Evolutionary conservation across 2,329 filamentous ascomycete genomes (phyloP).

Genomic region (Penicillium sp.): DNA sequence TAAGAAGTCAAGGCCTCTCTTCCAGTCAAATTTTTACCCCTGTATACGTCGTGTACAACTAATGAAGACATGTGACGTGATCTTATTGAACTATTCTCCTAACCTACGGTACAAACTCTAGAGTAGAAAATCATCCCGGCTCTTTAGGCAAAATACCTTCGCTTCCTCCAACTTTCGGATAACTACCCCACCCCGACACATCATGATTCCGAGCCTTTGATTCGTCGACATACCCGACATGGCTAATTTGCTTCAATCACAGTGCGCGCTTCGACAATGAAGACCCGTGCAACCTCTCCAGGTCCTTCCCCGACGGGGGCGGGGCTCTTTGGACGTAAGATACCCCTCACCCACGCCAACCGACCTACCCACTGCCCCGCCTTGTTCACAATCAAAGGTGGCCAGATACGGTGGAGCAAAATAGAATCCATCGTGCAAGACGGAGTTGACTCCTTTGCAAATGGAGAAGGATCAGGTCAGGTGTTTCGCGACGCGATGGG

Average conservation of each 20-base stretch:
- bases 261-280: neutral
- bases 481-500: neutral
- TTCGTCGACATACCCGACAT: slow-evolving; percentile 10
- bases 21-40: neutral
- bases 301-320: neutral
- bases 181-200: neutral
- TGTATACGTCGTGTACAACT: neutral
- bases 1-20: neutral
- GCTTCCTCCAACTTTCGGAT: slow-evolving; percentile 1
- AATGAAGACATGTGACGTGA: neutral
- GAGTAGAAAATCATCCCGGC: neutral
- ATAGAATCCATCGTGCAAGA: slow-evolving; percentile 5
- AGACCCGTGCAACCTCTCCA: neutral
- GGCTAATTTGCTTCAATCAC: slow-evolving; percentile 19
- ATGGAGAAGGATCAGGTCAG: neutral
- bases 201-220: neutral
- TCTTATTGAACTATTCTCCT: neutral
- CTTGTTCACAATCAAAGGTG: neutral
- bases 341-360: slow-evolving; percentile 4
- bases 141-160: slow-evolving; percentile 7
- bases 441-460: slow-evolving; percentile 18
- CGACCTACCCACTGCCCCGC: neutral
- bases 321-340: neutral
- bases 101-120: neutral
- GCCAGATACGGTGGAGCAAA: neutral